A percentile compares a stretch with the other conserved stretches of the same genome.
These are phyloP conservation scores for Geosmithia flava DNA, from an alignment of 2,329 filamentous ascomycete genomes.

Conservation along the genomic window DNA sequence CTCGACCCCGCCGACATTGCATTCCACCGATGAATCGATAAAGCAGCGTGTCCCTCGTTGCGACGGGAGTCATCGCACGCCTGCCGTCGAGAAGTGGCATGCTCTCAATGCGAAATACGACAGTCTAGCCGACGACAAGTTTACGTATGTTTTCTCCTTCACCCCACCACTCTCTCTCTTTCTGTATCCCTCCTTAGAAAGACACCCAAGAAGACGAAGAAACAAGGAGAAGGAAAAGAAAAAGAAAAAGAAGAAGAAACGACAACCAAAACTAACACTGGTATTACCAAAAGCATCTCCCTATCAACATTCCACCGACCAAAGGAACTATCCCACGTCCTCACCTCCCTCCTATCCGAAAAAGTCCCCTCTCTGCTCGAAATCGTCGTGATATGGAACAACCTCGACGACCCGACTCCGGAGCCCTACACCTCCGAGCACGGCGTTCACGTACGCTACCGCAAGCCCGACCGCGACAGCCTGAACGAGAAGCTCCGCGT, in stretches of 20 bases:
- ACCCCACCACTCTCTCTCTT: no score
- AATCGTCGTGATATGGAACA: conserved; percentile 25
- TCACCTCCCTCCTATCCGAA: conserved; percentile 12
- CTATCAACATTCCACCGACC: conserved; percentile 23
- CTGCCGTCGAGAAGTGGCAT: neutral
- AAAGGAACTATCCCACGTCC: conserved; percentile 18
- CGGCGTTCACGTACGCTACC: conserved; percentile 19
- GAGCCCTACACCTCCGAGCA: conserved; percentile 13
- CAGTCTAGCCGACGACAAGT: conserved; percentile 4
- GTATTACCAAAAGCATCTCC: conserved; percentile 15
- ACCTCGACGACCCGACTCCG: conserved; percentile 16
- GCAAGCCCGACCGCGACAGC: conserved; percentile 17
- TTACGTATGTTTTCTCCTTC: conserved; percentile 4
- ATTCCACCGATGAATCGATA: neutral
- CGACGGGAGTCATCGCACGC: neutral
- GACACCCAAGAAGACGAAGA: no score
- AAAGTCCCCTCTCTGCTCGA: conserved; percentile 22
- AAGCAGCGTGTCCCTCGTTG: neutral
- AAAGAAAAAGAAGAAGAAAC: no score
- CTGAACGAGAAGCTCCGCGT: conserved; percentile 22
- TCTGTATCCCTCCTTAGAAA: neutral
- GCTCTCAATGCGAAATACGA: neutral
- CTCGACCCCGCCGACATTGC: neutral
- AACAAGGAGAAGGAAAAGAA: no score
- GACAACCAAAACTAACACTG: neutral